Conservation (phyloP, 306 rosid species). For the Ochetophila trinervis region DNA sequence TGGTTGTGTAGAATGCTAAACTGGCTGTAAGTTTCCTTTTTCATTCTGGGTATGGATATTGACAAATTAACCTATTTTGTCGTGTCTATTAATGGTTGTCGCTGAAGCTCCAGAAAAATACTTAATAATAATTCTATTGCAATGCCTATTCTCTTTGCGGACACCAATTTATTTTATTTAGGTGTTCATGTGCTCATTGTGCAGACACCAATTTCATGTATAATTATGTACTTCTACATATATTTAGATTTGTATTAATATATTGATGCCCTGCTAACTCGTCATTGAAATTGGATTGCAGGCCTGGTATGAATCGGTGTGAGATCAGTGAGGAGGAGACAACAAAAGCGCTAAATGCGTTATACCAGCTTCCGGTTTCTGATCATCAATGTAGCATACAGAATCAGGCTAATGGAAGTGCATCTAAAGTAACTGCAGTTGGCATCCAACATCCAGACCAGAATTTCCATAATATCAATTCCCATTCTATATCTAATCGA, state of each 20-base stretch:
- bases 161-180: no score
- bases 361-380: conserved; percentile 49
- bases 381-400: conserved; percentile 41
- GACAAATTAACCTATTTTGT: conserved; percentile 19
- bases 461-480: conserved; percentile 29
- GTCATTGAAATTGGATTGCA: conserved; percentile 34
- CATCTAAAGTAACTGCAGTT: conserved; percentile 28
- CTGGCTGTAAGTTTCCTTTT: conserved; percentile 84
- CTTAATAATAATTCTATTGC: conserved; percentile 12
- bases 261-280: conserved; percentile 24
- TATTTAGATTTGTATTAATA: conserved; percentile 1
- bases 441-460: conserved; percentile 36
- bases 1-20: conserved; percentile 85
- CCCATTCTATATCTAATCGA: conserved; percentile 31
- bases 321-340: conserved; percentile 71
- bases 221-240: neutral
- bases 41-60: conserved; percentile 24
- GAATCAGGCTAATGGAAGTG: conserved; percentile 37
- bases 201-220: neutral
- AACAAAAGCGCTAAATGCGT: conserved; percentile 46
- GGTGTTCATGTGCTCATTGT: neutral
- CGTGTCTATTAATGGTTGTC: conserved; percentile 8
- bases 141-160: conserved; percentile 1
- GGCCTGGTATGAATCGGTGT: conserved; percentile 82
- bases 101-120: conserved; percentile 14